Evolutionary conservation across 257 asterid species (phyloP), one percentile per base, ranked within the genome.

Genomic region (Petunia secreta): DNA sequence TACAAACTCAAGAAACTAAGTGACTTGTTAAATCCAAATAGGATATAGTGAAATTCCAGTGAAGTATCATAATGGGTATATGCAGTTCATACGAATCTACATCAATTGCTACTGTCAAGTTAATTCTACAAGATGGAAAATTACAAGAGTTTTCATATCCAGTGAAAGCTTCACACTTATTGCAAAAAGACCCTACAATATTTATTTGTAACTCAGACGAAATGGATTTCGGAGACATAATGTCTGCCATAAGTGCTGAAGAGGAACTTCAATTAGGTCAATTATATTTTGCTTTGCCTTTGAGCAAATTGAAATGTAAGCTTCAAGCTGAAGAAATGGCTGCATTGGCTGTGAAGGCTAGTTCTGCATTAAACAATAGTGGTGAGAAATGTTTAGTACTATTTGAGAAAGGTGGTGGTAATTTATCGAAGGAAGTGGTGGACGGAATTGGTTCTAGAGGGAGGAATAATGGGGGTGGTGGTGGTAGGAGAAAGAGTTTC

Each of bases 321-420:
- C 87, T 96, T 2, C 88, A 85, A 84, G 91, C 96, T 60, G 98
- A 90, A 80, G 98, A 94, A 80, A 96, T 96, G 98, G 98, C 99
- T 5, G 97, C 99, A 89, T 89, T 96, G 93, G 99, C 98, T 13
- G 95, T 94, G 7, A 96, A 96, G 59, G 99, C 99, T 14, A 91
- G 94, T 86, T 89, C 95, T 8, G 99, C 99, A 1, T 40, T 94
- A 73, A 86, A 86, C 25, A 90, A 85, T 78, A 84, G 87, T 37
- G 90, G 86, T 6, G 83, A 87, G 63, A 93, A 91, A 86, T 91
- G 71, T 13, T 71, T 84, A 16, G 63, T 88, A 8, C 65, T 91
- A 0, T 76, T 66, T 1, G 93, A 84, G 15, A 77, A 48, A 34
- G 3, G 34, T 48, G 62, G 62, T 71, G 34, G 11, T 13, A 10